Evolutionary conservation across 2,329 filamentous ascomycete species (phyloP).

Genomic region (Calonectria multiphialidica): DNA sequence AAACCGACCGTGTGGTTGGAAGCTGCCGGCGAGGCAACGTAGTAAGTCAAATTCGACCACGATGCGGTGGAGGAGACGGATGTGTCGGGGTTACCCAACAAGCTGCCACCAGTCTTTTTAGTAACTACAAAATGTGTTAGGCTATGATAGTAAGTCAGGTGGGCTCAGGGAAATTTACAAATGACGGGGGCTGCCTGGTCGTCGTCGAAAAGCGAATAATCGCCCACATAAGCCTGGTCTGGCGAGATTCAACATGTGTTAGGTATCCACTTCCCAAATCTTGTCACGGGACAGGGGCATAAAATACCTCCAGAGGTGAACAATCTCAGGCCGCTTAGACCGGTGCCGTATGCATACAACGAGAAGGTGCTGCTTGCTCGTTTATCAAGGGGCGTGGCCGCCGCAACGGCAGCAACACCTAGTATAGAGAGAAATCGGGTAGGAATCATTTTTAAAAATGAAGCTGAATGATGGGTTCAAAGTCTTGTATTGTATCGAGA

Average conservation of each 20-base stretch:
- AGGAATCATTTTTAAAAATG: background rate
- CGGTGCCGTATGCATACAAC: constrained; percentile 10
- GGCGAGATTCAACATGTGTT: background rate
- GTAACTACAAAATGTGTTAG: background rate
- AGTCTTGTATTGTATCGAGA: background rate
- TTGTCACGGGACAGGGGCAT: background rate
- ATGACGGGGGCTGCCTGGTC: constrained; percentile 6
- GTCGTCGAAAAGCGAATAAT: background rate
- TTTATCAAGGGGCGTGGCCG: background rate
- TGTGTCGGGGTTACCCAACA: constrained; percentile 1
- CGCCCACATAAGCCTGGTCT: constrained; percentile 7
- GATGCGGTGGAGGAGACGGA: background rate
- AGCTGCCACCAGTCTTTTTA: background rate
- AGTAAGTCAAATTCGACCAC: constrained; percentile 11
- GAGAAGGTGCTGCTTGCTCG: constrained; percentile 2
- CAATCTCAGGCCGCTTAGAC: background rate
- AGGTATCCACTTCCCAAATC: background rate
- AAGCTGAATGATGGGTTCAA: background rate
- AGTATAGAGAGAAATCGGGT: background rate
- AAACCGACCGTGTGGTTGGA: constrained; percentile 7
- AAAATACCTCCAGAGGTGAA: constrained; percentile 7
- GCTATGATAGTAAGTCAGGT: background rate
- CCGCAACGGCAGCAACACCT: background rate
- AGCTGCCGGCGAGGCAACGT: background rate
- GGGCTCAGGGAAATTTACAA: background rate